Percentiles rank a stretch among this genome's conserved stretches.
These are phyloP conservation scores for Mayamaea pseudoterrestris DNA, from an alignment of 108 stramenopile species.

Conservation along the genomic window DNA sequence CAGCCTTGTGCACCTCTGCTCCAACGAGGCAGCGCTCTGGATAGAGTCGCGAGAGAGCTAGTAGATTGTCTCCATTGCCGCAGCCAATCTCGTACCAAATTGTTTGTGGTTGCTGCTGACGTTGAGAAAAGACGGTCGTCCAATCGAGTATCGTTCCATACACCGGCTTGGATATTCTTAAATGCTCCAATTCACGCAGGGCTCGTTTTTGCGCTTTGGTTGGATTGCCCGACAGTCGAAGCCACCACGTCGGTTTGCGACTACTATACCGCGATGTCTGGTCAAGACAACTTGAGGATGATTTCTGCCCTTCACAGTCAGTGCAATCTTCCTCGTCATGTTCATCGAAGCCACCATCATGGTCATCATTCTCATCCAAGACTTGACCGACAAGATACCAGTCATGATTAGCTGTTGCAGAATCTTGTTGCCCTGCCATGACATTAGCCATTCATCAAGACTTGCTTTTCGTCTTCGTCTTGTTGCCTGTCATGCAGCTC, in stretches of 20 bases:
- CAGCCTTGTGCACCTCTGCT: conserved; percentile 48
- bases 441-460: no score
- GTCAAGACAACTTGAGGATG: no score
- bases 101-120: conserved; percentile 9
- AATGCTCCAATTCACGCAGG: conserved; percentile 26
- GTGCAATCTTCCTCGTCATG: background rate
- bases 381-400: no score
- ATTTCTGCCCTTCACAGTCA: background rate
- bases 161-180: conserved; percentile 8
- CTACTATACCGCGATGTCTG: conserved; percentile 23
- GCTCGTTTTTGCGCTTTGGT: conserved; percentile 48
- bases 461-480: no score
- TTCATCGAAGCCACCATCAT: background rate
- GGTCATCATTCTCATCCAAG: background rate
- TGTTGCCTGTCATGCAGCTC: no score
- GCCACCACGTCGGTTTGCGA: conserved; percentile 72
- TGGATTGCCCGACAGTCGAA: conserved; percentile 28
- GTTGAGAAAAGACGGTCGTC: conserved; percentile 10
- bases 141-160: conserved; percentile 20
- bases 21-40: conserved; percentile 34
- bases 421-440: no score
- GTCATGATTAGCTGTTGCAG: no score
- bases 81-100: conserved; percentile 65
- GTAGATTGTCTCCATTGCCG: conserved; percentile 53
- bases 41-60: conserved; percentile 26